phyloP scores from a whole-genome alignment of 2,329 filamentous ascomycete genomes.

The Fusarium tanahbumbuense region DNA sequence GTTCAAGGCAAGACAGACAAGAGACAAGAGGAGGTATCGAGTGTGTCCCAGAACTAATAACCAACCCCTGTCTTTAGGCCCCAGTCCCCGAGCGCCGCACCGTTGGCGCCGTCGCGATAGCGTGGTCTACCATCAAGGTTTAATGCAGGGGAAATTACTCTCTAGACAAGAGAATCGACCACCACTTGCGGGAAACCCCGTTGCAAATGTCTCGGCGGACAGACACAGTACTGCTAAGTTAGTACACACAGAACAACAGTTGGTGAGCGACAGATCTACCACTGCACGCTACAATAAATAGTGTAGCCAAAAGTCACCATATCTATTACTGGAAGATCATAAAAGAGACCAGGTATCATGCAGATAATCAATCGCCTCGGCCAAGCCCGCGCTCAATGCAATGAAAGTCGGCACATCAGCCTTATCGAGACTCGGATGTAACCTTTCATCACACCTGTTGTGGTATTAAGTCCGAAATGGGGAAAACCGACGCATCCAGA shows the following conservation, averaged over 20 bases:
- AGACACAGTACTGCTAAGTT: not conserved
- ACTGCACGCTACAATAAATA: not conserved
- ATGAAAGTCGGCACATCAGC: slow-evolving; percentile 30
- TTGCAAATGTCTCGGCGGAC: slow-evolving; percentile 9
- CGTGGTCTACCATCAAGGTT: slow-evolving; percentile 41
- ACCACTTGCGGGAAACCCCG: slow-evolving; percentile 12
- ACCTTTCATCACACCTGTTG: slow-evolving; percentile 6
- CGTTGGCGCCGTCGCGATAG: slow-evolving; percentile 45
- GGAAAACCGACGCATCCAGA: not conserved
- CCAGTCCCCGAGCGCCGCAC: slow-evolving; percentile 41
- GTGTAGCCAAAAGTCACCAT: slow-evolving; percentile 1
- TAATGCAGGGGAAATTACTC: slow-evolving; percentile 46
- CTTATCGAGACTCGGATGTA: slow-evolving; percentile 32
- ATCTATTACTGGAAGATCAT: not conserved
- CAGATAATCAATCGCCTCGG: not conserved
- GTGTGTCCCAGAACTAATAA: slow-evolving; percentile 16
- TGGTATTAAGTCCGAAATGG: not conserved
- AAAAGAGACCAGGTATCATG: slow-evolving; percentile 1
- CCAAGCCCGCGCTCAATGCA: not conserved
- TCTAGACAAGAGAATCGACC: not conserved
- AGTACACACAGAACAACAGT: not conserved
- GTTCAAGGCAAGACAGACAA: not conserved
- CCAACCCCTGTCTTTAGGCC: slow-evolving; percentile 16
- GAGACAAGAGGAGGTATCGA: not conserved
- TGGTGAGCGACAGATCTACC: not conserved